phyloP scores from a whole-genome alignment of 2,329 filamentous ascomycete species.

The Xylariaceae sp. region DNA sequence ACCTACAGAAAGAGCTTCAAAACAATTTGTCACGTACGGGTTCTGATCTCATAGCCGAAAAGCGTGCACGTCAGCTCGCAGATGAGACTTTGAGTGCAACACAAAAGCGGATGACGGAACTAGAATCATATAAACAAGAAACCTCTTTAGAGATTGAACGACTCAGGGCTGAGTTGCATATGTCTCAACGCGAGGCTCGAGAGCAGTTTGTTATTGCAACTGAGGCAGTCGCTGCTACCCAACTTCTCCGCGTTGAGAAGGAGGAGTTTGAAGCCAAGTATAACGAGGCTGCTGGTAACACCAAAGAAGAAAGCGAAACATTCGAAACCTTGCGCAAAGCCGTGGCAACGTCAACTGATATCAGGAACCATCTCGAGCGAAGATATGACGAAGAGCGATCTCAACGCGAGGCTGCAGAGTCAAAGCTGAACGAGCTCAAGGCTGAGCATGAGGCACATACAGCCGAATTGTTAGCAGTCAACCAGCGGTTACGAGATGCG shows the following conservation, averaged over 20 bases:
- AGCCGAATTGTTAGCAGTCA: constrained; percentile 76
- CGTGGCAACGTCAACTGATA: constrained; percentile 79
- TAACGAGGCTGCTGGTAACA: constrained; percentile 69
- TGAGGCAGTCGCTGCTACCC: constrained; percentile 76
- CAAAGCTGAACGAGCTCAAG: constrained; percentile 77
- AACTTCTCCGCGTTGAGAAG: constrained; percentile 86
- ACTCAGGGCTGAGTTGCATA: constrained; percentile 83
- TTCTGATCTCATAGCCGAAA: constrained; percentile 80
- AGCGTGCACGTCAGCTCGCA: constrained; percentile 78
- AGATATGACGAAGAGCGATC: constrained; percentile 83
- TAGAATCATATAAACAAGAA: constrained; percentile 84
- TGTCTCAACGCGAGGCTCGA: constrained; percentile 76
- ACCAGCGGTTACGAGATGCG: constrained; percentile 78
- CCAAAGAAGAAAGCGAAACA: constrained; percentile 72
- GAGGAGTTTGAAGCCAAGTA: constrained; percentile 75
- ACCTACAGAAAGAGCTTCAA: constrained; percentile 80
- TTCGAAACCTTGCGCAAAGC: constrained; percentile 80
- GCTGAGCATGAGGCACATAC: constrained; percentile 83
- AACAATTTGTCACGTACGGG: constrained; percentile 73
- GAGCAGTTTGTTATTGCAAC: constrained; percentile 81
- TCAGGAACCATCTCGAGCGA: constrained; percentile 76
- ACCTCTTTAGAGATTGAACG: constrained; percentile 85
- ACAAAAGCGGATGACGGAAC: constrained; percentile 80
- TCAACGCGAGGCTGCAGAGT: constrained; percentile 77
- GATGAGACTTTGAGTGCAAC: constrained; percentile 87